Evolutionary conservation across 2,329 filamentous ascomycete species (phyloP), one percentile per base, ranked within the genome.

Genomic region (Sarocladium strictum): DNA sequence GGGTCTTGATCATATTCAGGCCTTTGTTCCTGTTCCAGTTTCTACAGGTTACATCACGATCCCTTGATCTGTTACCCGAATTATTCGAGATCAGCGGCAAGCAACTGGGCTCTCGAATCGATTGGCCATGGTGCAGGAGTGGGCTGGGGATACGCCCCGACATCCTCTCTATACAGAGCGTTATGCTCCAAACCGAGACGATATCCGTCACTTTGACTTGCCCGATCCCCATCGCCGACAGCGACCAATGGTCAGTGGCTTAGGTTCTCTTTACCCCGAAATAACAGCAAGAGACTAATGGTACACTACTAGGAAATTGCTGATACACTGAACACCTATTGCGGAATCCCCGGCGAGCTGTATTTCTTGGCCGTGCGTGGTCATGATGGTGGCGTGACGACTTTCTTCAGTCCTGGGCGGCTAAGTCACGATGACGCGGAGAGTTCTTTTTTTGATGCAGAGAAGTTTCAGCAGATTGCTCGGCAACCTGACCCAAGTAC

Each of bases 311-410:
- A 80, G 76, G 67, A 76, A 61, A 79, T 83, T 32, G 74, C 75
- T 32, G 72, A 75, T 57, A 78, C 76, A 24, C 66, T 84, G 11
- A 70, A 75, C 15, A 74, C 79, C 50, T 70, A 78, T 38, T 82
- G 79, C 59, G 72, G 73, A 35, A 78, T 83, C 45, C 72, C 76
- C 1, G 74, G 73, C 11, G 72, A 74, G 53, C 69, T 69, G 57
- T 83, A 77, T 62, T 81, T 83, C 58, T 69, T 83, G 32, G 78
- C 75, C 11, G 74, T 73, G 2, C 67, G 80, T 38, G 67, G 72
- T 33, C 76, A 80, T 26, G 76, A 78, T 56, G 76, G 76, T 19
- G 69, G 70, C 15, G 62, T 70, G 1, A 69, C 71, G 55, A 77
- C 72, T 3, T 79, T 77, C 54, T 70, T 73, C 2, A 75, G 75